These are phyloP conservation scores for Globisporangium abappressorium DNA, from an alignment of 352 stramenopile species.

Conservation along the genomic window DNA sequence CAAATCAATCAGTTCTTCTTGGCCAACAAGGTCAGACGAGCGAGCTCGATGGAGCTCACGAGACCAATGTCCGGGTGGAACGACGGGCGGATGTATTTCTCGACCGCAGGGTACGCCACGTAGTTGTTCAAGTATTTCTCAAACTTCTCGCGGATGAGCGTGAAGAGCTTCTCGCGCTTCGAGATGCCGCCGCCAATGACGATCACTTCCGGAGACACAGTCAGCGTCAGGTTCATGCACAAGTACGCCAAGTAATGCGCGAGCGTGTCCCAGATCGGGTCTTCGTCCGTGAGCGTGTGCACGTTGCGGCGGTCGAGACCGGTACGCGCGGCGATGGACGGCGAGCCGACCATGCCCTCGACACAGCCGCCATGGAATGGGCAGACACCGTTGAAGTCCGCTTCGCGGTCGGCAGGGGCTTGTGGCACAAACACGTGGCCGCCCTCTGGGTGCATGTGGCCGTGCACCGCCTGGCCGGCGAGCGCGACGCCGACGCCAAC, in stretches of 20 bases:
- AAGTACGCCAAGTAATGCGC: constrained; percentile 95
- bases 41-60: constrained; percentile 80
- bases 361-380: constrained; percentile 92
- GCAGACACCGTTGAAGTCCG: constrained; percentile 75
- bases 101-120: constrained; percentile 63
- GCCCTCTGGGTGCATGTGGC: constrained; percentile 95
- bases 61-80: constrained; percentile 83
- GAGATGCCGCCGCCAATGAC: constrained; percentile 95
- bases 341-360: constrained; percentile 90
- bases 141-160: constrained; percentile 81
- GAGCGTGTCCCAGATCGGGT: constrained; percentile 91
- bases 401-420: constrained; percentile 72
- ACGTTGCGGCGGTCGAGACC: constrained; percentile 69
- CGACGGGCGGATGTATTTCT: constrained; percentile 78
- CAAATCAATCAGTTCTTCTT: constrained; percentile 16
- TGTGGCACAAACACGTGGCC: constrained; percentile 77
- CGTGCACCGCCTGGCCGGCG: constrained; percentile 90
- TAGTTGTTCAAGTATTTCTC: constrained; percentile 76
- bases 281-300: constrained; percentile 77
- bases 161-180: constrained; percentile 86
- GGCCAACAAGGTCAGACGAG: constrained; percentile 50
- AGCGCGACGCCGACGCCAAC: constrained; percentile 94
- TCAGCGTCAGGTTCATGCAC: constrained; percentile 92
- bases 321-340: constrained; percentile 88
- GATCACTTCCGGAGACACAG: constrained; percentile 93